Evolutionary conservation across 805 yeast species (phyloP).

Genomic region (Candida loeiensis): DNA sequence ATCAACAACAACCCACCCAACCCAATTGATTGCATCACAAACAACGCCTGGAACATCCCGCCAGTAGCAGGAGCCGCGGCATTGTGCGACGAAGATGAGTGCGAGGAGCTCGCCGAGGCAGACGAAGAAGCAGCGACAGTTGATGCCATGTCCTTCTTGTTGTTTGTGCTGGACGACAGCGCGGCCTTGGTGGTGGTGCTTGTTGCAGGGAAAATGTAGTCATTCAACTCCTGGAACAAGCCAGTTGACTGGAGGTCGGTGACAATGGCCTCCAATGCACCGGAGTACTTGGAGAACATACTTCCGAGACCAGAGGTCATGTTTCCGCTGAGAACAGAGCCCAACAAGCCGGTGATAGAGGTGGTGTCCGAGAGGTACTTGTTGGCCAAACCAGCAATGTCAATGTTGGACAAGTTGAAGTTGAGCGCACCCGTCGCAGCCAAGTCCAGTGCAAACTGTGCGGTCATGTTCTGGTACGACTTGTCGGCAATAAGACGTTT

Average conservation of each 20-base stretch:
- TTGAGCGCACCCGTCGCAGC: conserved; percentile 25
- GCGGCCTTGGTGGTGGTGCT: conserved; percentile 12
- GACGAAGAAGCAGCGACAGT: conserved; percentile 8
- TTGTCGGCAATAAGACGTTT: conserved; percentile 33
- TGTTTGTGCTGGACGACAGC: conserved; percentile 8
- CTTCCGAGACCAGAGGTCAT: conserved; percentile 12
- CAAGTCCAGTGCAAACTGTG: conserved; percentile 27
- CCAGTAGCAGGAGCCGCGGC: conserved; percentile 9
- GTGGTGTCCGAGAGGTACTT: conserved; percentile 24
- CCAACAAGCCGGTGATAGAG: conserved; percentile 18
- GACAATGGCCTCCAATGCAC: conserved; percentile 29
- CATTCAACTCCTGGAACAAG: conserved; percentile 36
- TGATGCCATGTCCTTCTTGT: conserved; percentile 9
- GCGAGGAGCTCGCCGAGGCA: conserved; percentile 1
- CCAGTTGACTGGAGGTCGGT: conserved; percentile 34
- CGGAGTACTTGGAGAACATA: conserved; percentile 23
- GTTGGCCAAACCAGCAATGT: conserved; percentile 25
- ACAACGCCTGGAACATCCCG: conserved; percentile 11
- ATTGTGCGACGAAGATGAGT: conserved; percentile 4
- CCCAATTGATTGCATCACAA: conserved; percentile 19
- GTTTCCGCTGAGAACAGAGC: conserved; percentile 23
- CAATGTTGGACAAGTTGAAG: conserved; percentile 20
- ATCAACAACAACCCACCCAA: conserved; percentile 20
- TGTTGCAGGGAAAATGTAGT: conserved; percentile 29
- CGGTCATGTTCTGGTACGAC: conserved; percentile 36